Evolutionary conservation across 2,329 filamentous ascomycete species (phyloP).

Genomic region (Fonsecaea nubica): DNA sequence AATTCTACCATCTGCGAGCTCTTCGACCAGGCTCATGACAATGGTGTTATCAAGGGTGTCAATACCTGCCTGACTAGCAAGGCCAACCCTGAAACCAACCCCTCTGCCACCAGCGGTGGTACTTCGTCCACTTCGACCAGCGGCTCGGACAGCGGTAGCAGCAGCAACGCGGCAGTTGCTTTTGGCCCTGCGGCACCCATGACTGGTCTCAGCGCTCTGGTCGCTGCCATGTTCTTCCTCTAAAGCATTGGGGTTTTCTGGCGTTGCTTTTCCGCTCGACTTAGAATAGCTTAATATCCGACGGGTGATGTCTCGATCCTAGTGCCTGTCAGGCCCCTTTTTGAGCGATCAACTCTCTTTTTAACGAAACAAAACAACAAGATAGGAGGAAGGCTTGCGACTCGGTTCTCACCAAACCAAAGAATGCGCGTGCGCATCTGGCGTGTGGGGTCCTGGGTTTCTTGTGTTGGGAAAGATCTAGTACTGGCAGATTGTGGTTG

Average conservation of each 20-base stretch:
- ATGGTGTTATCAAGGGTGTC: conserved; percentile 55
- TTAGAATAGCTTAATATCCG: conserved; percentile 40
- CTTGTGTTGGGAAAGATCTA: conserved; percentile 37
- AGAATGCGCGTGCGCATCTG: conserved; percentile 28
- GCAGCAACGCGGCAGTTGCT: conserved; percentile 20
- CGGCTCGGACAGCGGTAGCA: conserved; percentile 29
- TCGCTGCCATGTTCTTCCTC: conserved; percentile 40
- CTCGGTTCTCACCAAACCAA: conserved; percentile 20
- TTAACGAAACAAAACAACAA: conserved; percentile 22
- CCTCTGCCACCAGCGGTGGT: conserved; percentile 28
- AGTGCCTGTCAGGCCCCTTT: conserved; percentile 27
- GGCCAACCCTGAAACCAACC: conserved; percentile 44
- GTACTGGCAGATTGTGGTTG: conserved; percentile 36
- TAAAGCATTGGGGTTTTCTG: conserved; percentile 33
- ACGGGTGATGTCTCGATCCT: conserved; percentile 30
- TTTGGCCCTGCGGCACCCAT: conserved; percentile 33
- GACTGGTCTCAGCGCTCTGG: conserved; percentile 36
- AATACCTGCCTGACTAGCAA: conserved; percentile 53
- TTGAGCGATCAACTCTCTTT: conserved; percentile 24
- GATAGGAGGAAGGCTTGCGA: conserved; percentile 23
- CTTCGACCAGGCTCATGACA: conserved; percentile 57
- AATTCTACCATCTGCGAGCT: conserved; percentile 65
- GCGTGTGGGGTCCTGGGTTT: conserved; percentile 23
- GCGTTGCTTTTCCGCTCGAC: conserved; percentile 31
- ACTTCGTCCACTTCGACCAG: conserved; percentile 27